Evolutionary conservation across 495 filamentous ascomycete genomes (phyloP).

Genomic region (Penicillium mononematosum): DNA sequence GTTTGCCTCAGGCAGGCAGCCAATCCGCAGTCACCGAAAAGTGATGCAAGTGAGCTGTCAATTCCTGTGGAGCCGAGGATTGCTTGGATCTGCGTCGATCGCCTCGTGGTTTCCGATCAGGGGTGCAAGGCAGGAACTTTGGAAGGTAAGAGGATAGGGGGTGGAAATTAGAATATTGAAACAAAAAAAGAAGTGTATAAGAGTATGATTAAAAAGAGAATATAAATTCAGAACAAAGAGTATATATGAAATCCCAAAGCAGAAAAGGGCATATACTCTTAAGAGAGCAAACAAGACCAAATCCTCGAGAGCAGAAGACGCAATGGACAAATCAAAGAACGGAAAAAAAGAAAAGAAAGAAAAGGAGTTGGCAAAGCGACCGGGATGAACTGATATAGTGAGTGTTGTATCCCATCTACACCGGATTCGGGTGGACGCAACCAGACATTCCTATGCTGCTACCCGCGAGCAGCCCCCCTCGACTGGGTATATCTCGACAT

Average conservation of each 20-base stretch:
- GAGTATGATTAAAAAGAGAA: not conserved
- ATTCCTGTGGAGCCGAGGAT: constrained; percentile 29
- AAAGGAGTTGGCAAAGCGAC: constrained; percentile 25
- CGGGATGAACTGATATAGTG: constrained; percentile 31
- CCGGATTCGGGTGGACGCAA: constrained; percentile 33
- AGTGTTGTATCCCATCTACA: constrained; percentile 19
- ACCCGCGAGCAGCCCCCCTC: constrained; percentile 13
- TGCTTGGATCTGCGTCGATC: constrained; percentile 27
- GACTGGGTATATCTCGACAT: constrained; percentile 1
- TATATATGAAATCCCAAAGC: not conserved
- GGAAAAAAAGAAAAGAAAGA: constrained; percentile 20
- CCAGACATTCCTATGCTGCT: constrained; percentile 21
- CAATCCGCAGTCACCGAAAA: constrained; percentile 31
- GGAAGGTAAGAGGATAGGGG: not conserved
- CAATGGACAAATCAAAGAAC: constrained; percentile 10
- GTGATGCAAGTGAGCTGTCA: constrained; percentile 38
- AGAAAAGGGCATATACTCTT: not conserved
- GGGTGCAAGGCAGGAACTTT: not conserved
- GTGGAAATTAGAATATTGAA: not conserved
- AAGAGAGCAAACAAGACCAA: constrained; percentile 12
- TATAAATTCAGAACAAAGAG: constrained; percentile 7
- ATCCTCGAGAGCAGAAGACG: not conserved
- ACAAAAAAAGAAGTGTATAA: not conserved
- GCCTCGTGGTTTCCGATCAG: constrained; percentile 24
- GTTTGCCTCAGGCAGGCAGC: constrained; percentile 37